These are phyloP conservation scores for Nakazawaea peltata DNA, from an alignment of 805 yeast species.

Conservation along the genomic window DNA sequence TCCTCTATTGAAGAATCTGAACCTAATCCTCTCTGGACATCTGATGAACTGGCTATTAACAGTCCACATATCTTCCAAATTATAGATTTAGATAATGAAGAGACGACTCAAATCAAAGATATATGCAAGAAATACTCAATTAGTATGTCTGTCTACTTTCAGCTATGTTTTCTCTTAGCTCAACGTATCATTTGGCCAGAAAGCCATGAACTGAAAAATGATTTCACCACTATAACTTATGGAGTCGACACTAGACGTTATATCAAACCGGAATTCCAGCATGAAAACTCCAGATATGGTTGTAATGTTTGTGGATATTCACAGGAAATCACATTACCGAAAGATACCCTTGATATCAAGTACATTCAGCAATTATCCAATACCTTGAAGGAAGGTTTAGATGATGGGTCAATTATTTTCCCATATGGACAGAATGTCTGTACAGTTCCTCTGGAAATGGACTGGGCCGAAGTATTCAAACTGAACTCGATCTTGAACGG, in stretches of 20 bases:
- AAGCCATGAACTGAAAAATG: neutral
- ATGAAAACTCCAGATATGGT: neutral
- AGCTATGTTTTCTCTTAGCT: neutral
- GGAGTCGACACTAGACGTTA: slow-evolving; percentile 8
- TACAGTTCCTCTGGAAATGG: neutral
- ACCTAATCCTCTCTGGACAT: neutral
- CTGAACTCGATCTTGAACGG: neutral
- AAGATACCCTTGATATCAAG: too few relatives aligned
- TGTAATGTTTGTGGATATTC: slow-evolving; percentile 4
- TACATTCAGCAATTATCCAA: too few relatives aligned
- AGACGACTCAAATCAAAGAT: neutral
- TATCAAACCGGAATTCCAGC: neutral
- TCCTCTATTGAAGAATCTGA: neutral
- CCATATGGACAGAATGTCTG: slow-evolving; percentile 1
- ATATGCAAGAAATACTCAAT: neutral
- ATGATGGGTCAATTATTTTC: neutral
- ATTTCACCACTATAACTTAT: neutral
- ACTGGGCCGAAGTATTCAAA: neutral
- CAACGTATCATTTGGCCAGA: neutral
- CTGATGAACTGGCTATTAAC: neutral
- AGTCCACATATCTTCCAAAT: neutral
- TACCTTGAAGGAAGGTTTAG: neutral
- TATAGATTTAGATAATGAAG: neutral
- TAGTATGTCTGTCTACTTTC: neutral
- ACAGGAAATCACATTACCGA: too few relatives aligned